phyloP scores from a whole-genome alignment of 192 early-diverging fungal genomes.

The Diversispora eburnea region DNA sequence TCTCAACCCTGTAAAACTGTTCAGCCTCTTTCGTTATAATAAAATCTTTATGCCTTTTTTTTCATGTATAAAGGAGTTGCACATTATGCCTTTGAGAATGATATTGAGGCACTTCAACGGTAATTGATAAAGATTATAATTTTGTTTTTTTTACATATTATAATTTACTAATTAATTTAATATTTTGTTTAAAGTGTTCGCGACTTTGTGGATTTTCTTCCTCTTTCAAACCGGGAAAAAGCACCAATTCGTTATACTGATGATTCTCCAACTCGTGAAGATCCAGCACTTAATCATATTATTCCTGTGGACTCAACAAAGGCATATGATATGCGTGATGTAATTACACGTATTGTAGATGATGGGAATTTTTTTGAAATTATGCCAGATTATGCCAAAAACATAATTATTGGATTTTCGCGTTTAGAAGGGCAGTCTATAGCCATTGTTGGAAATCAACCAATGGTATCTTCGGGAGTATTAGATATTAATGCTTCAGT shows the following conservation, averaged over 20 bases:
- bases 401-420: slow-evolving; percentile 89
- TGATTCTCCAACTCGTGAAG: slow-evolving; percentile 64
- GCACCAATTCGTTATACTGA: slow-evolving; percentile 60
- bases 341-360: slow-evolving; percentile 79
- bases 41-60: not conserved
- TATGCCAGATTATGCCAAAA: slow-evolving; percentile 85
- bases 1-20: not conserved
- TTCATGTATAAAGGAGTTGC: slow-evolving; percentile 56
- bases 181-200: slow-evolving; percentile 48
- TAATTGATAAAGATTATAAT: slow-evolving; percentile 16
- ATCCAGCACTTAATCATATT: slow-evolving; percentile 77
- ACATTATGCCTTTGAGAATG: slow-evolving; percentile 90
- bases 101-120: slow-evolving; percentile 81
- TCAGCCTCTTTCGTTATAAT: not conserved
- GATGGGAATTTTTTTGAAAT: slow-evolving; percentile 88
- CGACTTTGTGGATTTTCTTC: slow-evolving; percentile 85
- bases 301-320: slow-evolving; percentile 86
- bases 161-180: not conserved
- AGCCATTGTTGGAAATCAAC: slow-evolving; percentile 92
- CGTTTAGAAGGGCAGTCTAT: slow-evolving; percentile 83
- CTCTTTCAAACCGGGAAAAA: slow-evolving; percentile 75
- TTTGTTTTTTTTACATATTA: not conserved
- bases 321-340: slow-evolving; percentile 94
- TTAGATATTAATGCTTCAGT: slow-evolving; percentile 93
- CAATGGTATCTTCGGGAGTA: slow-evolving; percentile 90